Conservation (phyloP, 2,329 filamentous ascomycete species). For the Westerdykella sp. region DNA sequence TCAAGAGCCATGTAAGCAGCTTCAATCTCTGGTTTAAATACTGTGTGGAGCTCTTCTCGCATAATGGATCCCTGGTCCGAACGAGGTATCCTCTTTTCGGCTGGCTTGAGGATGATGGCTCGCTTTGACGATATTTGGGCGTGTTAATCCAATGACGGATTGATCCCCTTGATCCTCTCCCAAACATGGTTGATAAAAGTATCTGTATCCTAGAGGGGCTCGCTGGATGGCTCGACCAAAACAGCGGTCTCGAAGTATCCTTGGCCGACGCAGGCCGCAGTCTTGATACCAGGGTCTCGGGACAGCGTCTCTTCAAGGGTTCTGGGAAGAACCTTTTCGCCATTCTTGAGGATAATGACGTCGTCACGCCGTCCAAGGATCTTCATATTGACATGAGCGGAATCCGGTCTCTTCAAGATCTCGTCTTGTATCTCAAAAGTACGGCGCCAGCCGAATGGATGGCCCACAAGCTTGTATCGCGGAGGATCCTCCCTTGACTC, state of each 20-base stretch:
- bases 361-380: conserved; percentile 31
- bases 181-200: conserved; percentile 8
- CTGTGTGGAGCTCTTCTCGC: conserved; percentile 7
- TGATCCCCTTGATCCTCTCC: conserved; percentile 4
- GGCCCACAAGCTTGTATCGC: conserved; percentile 18
- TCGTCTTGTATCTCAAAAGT: conserved; percentile 31
- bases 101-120: conserved; percentile 3
- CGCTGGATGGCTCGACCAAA: not conserved
- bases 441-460: conserved; percentile 22
- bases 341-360: conserved; percentile 24
- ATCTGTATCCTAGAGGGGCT: not conserved
- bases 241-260: conserved; percentile 9
- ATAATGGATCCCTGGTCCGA: conserved; percentile 10
- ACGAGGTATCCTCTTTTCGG: conserved; percentile 1
- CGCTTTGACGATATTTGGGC: conserved; percentile 4
- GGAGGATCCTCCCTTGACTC: not conserved
- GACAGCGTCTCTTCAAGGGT: conserved; percentile 7
- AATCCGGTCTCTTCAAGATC: conserved; percentile 21
- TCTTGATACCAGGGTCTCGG: conserved; percentile 5
- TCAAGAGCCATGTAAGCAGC: conserved; percentile 3
- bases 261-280: conserved; percentile 6
- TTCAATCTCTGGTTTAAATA: conserved; percentile 8
- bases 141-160: conserved; percentile 8
- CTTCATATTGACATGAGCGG: conserved; percentile 14
- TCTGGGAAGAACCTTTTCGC: conserved; percentile 18